Evolutionary conservation across 108 stramenopile genomes (phyloP), one percentile per base, ranked within the genome.

Genomic region (Aurantiochytrium sp.): DNA sequence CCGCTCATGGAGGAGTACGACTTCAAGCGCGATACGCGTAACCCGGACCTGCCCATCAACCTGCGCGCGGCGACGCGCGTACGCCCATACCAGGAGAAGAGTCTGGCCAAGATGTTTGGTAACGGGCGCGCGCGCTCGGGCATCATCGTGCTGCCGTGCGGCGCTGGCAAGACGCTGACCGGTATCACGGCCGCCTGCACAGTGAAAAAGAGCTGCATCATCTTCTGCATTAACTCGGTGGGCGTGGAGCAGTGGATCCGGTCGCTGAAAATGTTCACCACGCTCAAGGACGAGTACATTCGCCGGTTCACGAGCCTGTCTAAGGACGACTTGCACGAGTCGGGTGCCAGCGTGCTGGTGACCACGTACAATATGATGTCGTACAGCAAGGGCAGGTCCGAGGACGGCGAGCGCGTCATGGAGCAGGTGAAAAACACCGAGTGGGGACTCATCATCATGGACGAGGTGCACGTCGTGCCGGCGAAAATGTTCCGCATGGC

Each of bases 351-450:
- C 37, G 93, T 95, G 85, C 95, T 99, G 3, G 90, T 99, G 41
- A 98, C 98, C 4, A 99, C 99, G 4, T 99, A 99, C 91, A 96
- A 95, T 41, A 99, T 99, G 98, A 94, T 99, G 86, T 94, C 95
- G 10, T 96, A 93, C 85, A 90, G 92, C 37, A 97, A 95, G n/a
- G 95, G 94, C 68, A 90, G 98, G 12, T 95, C 96, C 36, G 97
- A 94, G 37, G 92, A 95, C 68, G 94, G 95, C 2, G 94, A 95
- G 89, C 93, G 92, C 87, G 92, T 98, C 37, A 97, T 99, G 94
- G 93, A 97, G 54, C 88, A 92, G 65, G 97, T 99, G 68, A 91
- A 90, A 4, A 90, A 92, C 10, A 93, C 97, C 50, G 99, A 99
- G 73, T 99, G 99, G 99, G 99, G 99, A 22, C 90, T 98, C 50